phyloP scores from a whole-genome alignment of 306 rosid genomes.

The Aeschynomene evenia region DNA sequence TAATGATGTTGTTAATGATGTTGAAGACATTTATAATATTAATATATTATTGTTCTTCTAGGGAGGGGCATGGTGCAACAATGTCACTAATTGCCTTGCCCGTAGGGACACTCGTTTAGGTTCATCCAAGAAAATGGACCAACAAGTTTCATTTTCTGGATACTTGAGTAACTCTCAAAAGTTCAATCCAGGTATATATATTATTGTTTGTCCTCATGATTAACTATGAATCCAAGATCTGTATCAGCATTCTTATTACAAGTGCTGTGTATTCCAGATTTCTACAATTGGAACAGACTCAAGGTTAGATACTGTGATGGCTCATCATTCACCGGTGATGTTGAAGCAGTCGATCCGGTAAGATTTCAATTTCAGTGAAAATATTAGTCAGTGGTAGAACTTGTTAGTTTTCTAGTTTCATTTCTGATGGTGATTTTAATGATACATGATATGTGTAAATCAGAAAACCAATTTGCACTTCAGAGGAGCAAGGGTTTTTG shows the following conservation, averaged over 20 bases:
- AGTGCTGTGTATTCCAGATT: slow-evolving; percentile 45
- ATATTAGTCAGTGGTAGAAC: not conserved
- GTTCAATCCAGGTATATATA: slow-evolving; percentile 66
- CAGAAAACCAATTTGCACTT: slow-evolving; percentile 78
- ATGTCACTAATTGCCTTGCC: slow-evolving; percentile 62
- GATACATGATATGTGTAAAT: not conserved
- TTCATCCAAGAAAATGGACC: slow-evolving; percentile 69
- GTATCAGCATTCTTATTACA: not conserved
- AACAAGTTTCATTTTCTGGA: slow-evolving; percentile 61
- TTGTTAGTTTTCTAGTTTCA: not conserved
- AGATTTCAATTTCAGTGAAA: not conserved
- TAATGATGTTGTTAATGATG: not conserved
- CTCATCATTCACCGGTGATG: slow-evolving; percentile 85
- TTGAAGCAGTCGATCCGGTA: slow-evolving; percentile 68
- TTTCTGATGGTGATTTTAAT: slow-evolving; percentile 14
- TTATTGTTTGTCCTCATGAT: not conserved
- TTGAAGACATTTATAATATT: not conserved
- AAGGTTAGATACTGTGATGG: slow-evolving; percentile 93
- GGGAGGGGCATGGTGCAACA: slow-evolving; percentile 99
- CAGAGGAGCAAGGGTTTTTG: slow-evolving; percentile 80
- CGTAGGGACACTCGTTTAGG: slow-evolving; percentile 76
- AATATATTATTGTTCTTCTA: too few species aligned
- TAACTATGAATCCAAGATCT: not conserved
- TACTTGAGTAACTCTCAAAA: slow-evolving; percentile 49
- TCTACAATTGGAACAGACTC: slow-evolving; percentile 81